These are phyloP conservation scores for Pythium monospermum DNA, from an alignment of 352 stramenopile species.

Conservation along the genomic window DNA sequence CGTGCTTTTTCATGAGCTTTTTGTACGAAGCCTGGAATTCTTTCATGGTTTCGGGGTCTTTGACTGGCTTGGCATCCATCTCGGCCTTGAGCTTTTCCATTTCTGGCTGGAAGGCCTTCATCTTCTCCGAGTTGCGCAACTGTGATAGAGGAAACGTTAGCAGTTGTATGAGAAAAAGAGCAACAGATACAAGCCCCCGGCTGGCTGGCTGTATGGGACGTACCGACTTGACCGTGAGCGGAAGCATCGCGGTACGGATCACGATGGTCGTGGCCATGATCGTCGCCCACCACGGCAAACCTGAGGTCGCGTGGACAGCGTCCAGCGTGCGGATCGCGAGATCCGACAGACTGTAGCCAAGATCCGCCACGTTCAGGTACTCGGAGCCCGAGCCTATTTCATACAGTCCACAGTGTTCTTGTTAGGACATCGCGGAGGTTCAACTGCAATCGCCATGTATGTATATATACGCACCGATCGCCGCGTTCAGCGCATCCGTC, in stretches of 20 bases:
- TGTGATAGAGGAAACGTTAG: conserved; percentile 14
- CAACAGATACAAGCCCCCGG: too few relatives aligned
- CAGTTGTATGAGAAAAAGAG: not conserved
- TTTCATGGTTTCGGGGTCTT: conserved; percentile 42
- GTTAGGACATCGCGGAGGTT: too few relatives aligned
- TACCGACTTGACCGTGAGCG: conserved; percentile 77
- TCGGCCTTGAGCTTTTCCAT: conserved; percentile 76
- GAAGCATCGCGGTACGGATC: conserved; percentile 67
- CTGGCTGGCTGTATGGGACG: conserved; percentile 4
- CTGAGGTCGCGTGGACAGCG: conserved; percentile 68
- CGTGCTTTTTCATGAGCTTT: conserved; percentile 78
- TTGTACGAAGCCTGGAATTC: conserved; percentile 73
- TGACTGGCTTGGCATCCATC: conserved; percentile 48
- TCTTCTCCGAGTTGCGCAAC: conserved; percentile 82
- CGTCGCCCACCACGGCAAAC: conserved; percentile 85
- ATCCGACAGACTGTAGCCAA: conserved; percentile 69
- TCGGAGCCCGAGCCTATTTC: conserved; percentile 40
- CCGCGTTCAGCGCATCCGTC: conserved; percentile 42
- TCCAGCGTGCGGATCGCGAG: conserved; percentile 72
- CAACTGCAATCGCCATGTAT: not conserved
- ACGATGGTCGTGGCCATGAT: conserved; percentile 79
- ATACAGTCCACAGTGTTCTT: conserved; percentile 3
- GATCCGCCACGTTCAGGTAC: conserved; percentile 47
- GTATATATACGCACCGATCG: conserved; percentile 20
- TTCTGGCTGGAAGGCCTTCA: conserved; percentile 78